A percentile compares a stretch with the other conserved stretches of the same genome.
phyloP scores from a whole-genome alignment of 1,284 basidiomycete genomes.

The Melampsora larici-populina region DNA sequence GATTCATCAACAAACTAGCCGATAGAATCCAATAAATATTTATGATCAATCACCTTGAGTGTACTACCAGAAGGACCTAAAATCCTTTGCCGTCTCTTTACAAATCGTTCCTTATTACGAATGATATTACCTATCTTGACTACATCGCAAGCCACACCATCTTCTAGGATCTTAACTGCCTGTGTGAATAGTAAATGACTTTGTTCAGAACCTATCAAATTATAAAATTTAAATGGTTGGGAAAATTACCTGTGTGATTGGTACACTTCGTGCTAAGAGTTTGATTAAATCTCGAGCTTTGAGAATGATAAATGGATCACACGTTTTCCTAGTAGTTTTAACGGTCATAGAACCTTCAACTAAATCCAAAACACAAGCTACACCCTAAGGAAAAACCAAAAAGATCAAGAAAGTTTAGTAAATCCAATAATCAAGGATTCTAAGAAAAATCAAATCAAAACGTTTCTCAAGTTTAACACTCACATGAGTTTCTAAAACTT shows the following conservation, averaged over 20 bases:
- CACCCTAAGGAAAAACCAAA: conserved; percentile 60
- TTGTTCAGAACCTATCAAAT: too few species aligned
- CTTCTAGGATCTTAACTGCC: conserved; percentile 85
- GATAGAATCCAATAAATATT: not conserved
- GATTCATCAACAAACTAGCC: not conserved
- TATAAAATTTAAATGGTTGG: not conserved
- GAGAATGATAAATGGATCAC: conserved; percentile 90
- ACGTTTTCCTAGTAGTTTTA: conserved; percentile 92
- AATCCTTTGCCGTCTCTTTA: conserved; percentile 91
- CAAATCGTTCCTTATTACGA: conserved; percentile 93
- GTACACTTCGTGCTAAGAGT: conserved; percentile 85
- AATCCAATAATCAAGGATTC: conserved; percentile 5
- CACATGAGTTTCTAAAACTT: conserved; percentile 76
- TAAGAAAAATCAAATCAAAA: not conserved
- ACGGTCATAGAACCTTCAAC: conserved; percentile 98
- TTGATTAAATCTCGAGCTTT: conserved; percentile 96
- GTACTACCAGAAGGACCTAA: conserved; percentile 96
- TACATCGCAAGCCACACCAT: conserved; percentile 87
- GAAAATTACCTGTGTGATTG: conserved; percentile 57
- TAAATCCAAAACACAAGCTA: conserved; percentile 87
- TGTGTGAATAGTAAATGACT: conserved; percentile 55
- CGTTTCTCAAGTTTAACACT: too few species aligned
- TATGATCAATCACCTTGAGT: conserved; percentile 67
- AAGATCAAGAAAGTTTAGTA: conserved; percentile 1
- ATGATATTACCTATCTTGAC: conserved; percentile 96